Percentiles rank a stretch among this genome's conserved stretches.
Conservation (phyloP, 192 early-diverging fungal species). For the Lunasporangiospora selenospora region DNA sequence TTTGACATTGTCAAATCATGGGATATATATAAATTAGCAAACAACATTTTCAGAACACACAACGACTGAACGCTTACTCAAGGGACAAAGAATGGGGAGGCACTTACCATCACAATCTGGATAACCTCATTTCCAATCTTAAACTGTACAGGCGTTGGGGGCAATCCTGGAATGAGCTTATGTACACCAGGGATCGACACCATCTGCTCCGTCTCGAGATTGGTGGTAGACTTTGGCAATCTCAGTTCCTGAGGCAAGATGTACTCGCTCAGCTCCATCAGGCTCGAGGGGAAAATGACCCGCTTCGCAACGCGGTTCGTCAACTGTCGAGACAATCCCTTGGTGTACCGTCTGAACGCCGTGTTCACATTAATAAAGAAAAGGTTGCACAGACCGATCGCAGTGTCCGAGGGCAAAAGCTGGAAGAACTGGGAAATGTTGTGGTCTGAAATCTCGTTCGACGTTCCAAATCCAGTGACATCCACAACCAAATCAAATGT, state of each 20-base stretch:
- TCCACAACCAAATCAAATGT: conserved; percentile 86
- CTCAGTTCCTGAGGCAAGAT: conserved; percentile 76
- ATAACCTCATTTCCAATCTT: conserved; percentile 85
- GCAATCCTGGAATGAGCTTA: conserved; percentile 69
- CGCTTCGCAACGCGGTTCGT: conserved; percentile 65
- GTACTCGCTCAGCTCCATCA: conserved; percentile 77
- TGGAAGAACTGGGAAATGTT: conserved; percentile 79
- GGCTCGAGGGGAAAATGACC: conserved; percentile 70
- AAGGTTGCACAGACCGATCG: conserved; percentile 68
- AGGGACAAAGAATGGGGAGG: neutral
- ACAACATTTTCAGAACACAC: too few species aligned
- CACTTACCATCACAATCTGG: conserved; percentile 71
- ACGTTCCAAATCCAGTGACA: conserved; percentile 76
- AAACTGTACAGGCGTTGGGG: conserved; percentile 77
- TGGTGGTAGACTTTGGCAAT: conserved; percentile 77
- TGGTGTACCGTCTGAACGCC: conserved; percentile 73
- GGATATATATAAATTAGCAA: neutral
- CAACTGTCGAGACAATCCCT: conserved; percentile 57
- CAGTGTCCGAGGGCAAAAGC: conserved; percentile 70
- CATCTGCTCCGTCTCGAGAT: conserved; percentile 75
- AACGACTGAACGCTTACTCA: too few species aligned
- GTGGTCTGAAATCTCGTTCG: conserved; percentile 82
- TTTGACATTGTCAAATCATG: neutral
- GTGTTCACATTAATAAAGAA: conserved; percentile 89
- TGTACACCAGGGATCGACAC: conserved; percentile 70